phyloP scores from a whole-genome alignment of 192 early-diverging fungal species.

The Diversispora eburnea region DNA sequence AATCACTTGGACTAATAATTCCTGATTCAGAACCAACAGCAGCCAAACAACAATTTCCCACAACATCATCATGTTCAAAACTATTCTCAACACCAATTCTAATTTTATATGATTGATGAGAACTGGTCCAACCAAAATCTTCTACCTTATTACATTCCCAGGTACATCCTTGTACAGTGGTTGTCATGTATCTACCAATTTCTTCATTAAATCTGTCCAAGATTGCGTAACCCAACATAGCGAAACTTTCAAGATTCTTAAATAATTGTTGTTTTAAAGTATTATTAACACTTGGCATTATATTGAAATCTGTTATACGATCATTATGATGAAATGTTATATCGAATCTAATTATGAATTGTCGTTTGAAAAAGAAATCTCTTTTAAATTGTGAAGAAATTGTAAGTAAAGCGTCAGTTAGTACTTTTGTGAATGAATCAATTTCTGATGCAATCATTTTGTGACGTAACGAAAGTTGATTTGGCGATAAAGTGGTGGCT shows the following conservation, averaged over 20 bases:
- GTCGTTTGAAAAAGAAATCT: constrained; percentile 15
- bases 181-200: constrained; percentile 20
- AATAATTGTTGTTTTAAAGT: constrained; percentile 2
- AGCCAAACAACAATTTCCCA: neutral
- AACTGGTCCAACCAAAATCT: constrained; percentile 6
- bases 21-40: neutral
- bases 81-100: constrained; percentile 16
- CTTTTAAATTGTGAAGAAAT: constrained; percentile 18
- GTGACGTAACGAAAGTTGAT: neutral
- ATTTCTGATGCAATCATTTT: constrained; percentile 14
- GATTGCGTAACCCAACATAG: constrained; percentile 1
- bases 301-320: constrained; percentile 17
- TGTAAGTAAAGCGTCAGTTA: neutral
- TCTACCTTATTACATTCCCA: constrained; percentile 14
- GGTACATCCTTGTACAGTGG: constrained; percentile 11
- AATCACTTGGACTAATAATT: neutral
- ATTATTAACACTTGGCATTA: neutral
- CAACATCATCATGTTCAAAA: constrained; percentile 17
- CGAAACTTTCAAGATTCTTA: neutral
- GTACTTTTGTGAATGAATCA: constrained; percentile 3
- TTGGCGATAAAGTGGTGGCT: neutral
- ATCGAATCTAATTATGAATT: constrained; percentile 9
- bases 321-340: constrained; percentile 9
- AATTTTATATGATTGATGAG: constrained; percentile 7
- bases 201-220: constrained; percentile 3